Percentiles rank a stretch among this genome's conserved stretches.
phyloP scores from a whole-genome alignment of 1,139 yeast genomes.

The Blastobotrys buckinghamii region DNA sequence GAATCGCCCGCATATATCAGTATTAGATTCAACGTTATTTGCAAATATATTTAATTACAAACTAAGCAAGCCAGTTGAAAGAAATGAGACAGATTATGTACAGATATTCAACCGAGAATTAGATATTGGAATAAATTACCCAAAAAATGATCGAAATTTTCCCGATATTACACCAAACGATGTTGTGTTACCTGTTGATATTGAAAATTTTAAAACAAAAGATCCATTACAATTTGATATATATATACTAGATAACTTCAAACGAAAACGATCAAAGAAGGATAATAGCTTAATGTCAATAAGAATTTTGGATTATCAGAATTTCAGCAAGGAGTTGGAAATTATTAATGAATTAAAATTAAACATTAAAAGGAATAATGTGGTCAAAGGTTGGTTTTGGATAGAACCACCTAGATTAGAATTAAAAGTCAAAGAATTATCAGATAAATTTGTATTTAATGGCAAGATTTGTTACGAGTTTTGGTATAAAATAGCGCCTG shows the following conservation, averaged over 20 bases:
- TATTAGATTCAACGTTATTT: slow-evolving; percentile 6
- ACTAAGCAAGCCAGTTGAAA: not conserved
- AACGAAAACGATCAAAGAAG: slow-evolving; percentile 2
- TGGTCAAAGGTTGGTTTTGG: not conserved
- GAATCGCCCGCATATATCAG: slow-evolving; percentile 19
- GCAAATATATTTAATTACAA: not conserved
- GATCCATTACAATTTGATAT: slow-evolving; percentile 1
- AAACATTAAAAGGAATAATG: slow-evolving; percentile 3
- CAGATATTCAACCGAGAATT: not conserved
- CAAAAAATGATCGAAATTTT: not conserved
- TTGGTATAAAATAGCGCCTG: not conserved
- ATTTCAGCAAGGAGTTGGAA: slow-evolving; percentile 2
- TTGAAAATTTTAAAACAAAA: not conserved
- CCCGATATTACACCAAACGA: not conserved
- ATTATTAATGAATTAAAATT: slow-evolving; percentile 3
- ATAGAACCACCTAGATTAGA: not conserved
- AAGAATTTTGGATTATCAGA: slow-evolving; percentile 5
- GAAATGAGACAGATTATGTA: not conserved
- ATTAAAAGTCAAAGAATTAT: not conserved
- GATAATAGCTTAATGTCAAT: slow-evolving; percentile 3
- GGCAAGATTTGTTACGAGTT: slow-evolving; percentile 1
- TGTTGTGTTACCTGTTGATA: not conserved
- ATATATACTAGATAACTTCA: not conserved
- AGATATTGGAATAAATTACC: slow-evolving; percentile 7
- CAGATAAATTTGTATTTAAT: too few species aligned